A percentile compares a stretch with the other conserved stretches of the same genome.
phyloP scores from a whole-genome alignment of 2,329 filamentous ascomycete species.

The Scytalidium sp. region DNA sequence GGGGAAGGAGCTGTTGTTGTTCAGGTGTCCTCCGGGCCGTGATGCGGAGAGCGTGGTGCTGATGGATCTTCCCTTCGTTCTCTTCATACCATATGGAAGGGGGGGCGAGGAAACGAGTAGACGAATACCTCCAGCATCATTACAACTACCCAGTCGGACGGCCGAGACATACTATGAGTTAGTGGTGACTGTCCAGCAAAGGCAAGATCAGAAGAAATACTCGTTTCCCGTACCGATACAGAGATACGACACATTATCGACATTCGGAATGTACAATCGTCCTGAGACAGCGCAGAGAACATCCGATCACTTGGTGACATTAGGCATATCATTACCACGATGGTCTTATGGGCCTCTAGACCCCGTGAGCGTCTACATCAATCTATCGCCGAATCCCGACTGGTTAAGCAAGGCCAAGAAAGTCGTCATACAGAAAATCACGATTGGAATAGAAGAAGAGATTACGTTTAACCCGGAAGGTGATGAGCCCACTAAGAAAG shows the following conservation, averaged over 20 bases:
- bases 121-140: slow-evolving; percentile 85
- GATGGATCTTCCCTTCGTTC: slow-evolving; percentile 96
- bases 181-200: slow-evolving; percentile 92
- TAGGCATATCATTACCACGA: slow-evolving; percentile 86
- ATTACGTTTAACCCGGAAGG: slow-evolving; percentile 99
- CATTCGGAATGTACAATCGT: slow-evolving; percentile 99
- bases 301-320: slow-evolving; percentile 84
- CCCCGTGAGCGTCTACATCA: slow-evolving; percentile 94
- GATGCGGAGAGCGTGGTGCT: slow-evolving; percentile 86
- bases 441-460: slow-evolving; percentile 91
- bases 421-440: slow-evolving; percentile 92
- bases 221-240: slow-evolving; percentile 86
- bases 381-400: slow-evolving; percentile 86
- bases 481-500: slow-evolving; percentile 87
- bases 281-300: slow-evolving; percentile 85
- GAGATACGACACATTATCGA: slow-evolving; percentile 93
- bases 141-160: slow-evolving; percentile 88
- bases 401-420: slow-evolving; percentile 88
- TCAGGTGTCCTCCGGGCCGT: slow-evolving; percentile 77
- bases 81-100: slow-evolving; percentile 94
- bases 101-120: slow-evolving; percentile 87
- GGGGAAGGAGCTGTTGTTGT: slow-evolving; percentile 91
- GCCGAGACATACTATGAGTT: slow-evolving; percentile 97
- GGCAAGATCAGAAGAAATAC: slow-evolving; percentile 86
- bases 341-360: slow-evolving; percentile 97